phyloP scores from a whole-genome alignment of 768 basidiomycete species.

The Pulveroboletus sp. region DNA sequence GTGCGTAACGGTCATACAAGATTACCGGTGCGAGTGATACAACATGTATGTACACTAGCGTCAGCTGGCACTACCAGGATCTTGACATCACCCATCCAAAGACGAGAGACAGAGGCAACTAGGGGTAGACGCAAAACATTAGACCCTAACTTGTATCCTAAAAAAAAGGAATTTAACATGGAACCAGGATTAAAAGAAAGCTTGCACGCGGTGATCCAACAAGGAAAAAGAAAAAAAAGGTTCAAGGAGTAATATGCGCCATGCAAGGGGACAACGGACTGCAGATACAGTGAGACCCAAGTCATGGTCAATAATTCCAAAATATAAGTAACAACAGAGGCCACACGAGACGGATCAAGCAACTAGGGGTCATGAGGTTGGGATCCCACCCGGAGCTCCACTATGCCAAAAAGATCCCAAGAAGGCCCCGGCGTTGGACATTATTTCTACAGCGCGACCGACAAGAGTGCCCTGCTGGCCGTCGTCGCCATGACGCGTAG shows the following conservation, averaged over 20 bases:
- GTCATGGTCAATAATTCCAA: constrained; percentile 28
- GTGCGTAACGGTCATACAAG: too few species aligned
- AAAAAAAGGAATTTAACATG: constrained; percentile 1
- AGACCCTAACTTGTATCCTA: constrained; percentile 24
- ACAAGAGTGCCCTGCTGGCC: constrained; percentile 43
- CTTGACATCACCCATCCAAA: constrained; percentile 1
- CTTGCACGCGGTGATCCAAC: constrained; percentile 15
- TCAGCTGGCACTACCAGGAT: constrained; percentile 12
- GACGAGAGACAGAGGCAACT: too few species aligned
- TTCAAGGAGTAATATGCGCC: constrained; percentile 29
- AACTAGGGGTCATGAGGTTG: constrained; percentile 16
- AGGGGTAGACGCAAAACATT: constrained; percentile 16
- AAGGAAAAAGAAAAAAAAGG: constrained; percentile 9
- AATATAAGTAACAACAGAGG: constrained; percentile 25
- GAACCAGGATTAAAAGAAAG: constrained; percentile 2
- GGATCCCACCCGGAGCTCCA: constrained; percentile 16
- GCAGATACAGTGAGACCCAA: constrained; percentile 8
- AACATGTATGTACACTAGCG: constrained; percentile 24
- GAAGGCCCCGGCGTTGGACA: constrained; percentile 74
- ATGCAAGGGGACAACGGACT: constrained; percentile 4
- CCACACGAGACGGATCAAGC: not conserved
- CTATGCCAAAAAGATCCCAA: constrained; percentile 57
- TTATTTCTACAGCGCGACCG: constrained; percentile 70
- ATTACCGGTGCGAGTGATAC: constrained; percentile 23
- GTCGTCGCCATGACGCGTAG: constrained; percentile 22